Evolutionary conservation across 1,284 basidiomycete species (phyloP).

Genomic region (Cutaneotrichosporon sp.): DNA sequence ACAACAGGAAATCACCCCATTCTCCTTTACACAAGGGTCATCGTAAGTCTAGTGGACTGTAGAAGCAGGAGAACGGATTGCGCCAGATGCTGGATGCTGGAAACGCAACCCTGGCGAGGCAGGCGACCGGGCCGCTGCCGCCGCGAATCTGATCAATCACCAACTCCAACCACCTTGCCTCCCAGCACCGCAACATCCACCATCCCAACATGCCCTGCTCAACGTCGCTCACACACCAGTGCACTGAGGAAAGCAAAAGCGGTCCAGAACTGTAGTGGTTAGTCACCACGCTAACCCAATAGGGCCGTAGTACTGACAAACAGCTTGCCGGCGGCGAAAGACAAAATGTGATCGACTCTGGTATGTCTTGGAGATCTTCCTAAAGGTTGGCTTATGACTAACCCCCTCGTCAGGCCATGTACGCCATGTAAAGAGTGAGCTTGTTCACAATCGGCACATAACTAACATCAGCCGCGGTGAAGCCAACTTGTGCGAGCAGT

Average conservation of each 20-base stretch:
- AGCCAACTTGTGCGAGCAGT: conserved; percentile 27
- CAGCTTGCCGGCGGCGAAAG: conserved; percentile 26
- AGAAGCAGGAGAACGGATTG: background rate
- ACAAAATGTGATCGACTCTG: conserved; percentile 27
- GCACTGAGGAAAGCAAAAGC: conserved; percentile 24
- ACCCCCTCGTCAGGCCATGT: conserved; percentile 16
- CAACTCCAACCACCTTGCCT: background rate
- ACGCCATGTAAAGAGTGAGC: conserved; percentile 26
- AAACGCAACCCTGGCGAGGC: no score
- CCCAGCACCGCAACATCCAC: background rate
- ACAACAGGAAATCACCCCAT: conserved; percentile 12
- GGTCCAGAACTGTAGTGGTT: conserved; percentile 28
- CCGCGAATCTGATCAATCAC: no score
- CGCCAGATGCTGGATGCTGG: background rate
- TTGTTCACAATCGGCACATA: background rate
- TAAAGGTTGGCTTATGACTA: background rate
- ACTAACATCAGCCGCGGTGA: conserved; percentile 21
- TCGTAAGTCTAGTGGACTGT: background rate
- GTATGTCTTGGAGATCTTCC: background rate
- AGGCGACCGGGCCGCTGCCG: no score
- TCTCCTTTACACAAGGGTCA: conserved; percentile 7
- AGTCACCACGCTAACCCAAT: conserved; percentile 1
- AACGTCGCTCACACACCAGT: conserved; percentile 8
- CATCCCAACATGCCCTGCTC: background rate
- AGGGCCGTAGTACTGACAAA: background rate